A percentile compares a stretch with the other conserved stretches of the same genome.
phyloP scores from a whole-genome alignment of 192 early-diverging fungal genomes.

The Chytriomyces sp. region DNA sequence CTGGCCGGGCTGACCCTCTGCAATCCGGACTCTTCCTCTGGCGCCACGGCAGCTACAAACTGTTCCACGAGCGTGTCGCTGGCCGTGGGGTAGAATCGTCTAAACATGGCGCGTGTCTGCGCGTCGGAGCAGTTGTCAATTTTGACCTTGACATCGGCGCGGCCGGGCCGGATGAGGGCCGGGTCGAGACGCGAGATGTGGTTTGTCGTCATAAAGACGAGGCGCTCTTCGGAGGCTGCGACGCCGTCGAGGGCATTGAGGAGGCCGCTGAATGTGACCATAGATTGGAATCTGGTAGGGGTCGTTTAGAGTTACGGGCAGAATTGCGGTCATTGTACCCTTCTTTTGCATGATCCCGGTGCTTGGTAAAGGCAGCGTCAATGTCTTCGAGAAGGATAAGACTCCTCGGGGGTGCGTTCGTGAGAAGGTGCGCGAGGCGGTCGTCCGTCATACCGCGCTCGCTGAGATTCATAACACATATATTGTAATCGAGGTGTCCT shows the following conservation, averaged over 20 bases:
- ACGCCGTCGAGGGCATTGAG: slow-evolving; percentile 82
- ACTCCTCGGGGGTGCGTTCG: slow-evolving; percentile 54
- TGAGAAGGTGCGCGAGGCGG: slow-evolving; percentile 53
- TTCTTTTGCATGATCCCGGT: slow-evolving; percentile 66
- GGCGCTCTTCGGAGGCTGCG: slow-evolving; percentile 69
- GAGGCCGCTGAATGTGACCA: slow-evolving; percentile 62
- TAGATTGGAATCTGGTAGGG: slow-evolving; percentile 40
- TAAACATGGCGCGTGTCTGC: slow-evolving; percentile 68
- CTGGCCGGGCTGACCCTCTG: slow-evolving; percentile 74
- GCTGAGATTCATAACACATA: slow-evolving; percentile 71
- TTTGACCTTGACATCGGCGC: slow-evolving; percentile 63
- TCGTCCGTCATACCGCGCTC: slow-evolving; percentile 74
- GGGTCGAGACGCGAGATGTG: slow-evolving; percentile 72
- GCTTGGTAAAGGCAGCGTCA: slow-evolving; percentile 75
- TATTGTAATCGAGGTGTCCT: slow-evolving; percentile 76
- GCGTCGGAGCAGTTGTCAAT: slow-evolving; percentile 61
- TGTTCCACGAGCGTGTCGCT: slow-evolving; percentile 58
- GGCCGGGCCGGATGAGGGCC: slow-evolving; percentile 71
- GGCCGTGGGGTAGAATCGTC: slow-evolving; percentile 65
- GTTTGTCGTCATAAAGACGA: slow-evolving; percentile 83
- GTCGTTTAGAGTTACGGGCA: not conserved
- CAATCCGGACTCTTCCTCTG: not conserved
- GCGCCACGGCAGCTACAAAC: slow-evolving; percentile 60
- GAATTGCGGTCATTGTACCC: slow-evolving; percentile 44
- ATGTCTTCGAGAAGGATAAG: slow-evolving; percentile 76